Percentiles rank a stretch among this genome's conserved stretches.
phyloP scores from a whole-genome alignment of 306 rosid genomes.

The Trifolium pratense region DNA sequence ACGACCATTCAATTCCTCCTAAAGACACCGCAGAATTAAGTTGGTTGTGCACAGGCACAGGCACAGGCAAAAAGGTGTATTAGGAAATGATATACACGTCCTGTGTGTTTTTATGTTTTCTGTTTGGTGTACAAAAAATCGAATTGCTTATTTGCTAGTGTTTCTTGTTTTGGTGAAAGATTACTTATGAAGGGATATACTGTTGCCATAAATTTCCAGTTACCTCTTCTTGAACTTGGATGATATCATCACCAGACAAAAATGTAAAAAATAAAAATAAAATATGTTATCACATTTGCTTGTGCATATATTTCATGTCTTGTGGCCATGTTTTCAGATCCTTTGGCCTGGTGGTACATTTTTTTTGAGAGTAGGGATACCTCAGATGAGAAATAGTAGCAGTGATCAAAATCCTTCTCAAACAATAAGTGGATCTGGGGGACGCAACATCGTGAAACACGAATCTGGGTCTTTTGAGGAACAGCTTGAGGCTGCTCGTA shows the following conservation, averaged over 20 bases:
- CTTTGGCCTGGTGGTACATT: constrained; percentile 93
- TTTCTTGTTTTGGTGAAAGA: not conserved
- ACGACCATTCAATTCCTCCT: not conserved
- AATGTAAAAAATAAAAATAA: not conserved
- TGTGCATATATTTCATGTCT: constrained; percentile 33
- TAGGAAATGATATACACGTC: too few relatives aligned
- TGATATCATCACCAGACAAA: not conserved
- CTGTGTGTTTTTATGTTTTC: not conserved
- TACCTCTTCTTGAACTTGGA: constrained; percentile 11
- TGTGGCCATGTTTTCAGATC: constrained; percentile 59
- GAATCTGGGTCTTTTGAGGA: constrained; percentile 76
- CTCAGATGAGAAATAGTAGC: constrained; percentile 42
- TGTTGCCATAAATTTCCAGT: constrained; percentile 1
- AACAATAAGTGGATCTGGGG: constrained; percentile 50
- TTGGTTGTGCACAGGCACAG: too few relatives aligned
- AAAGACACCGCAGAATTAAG: not conserved
- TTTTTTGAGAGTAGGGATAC: constrained; percentile 55
- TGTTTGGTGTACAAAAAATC: constrained; percentile 20
- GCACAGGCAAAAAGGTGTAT: not conserved
- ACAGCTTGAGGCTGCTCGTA: constrained; percentile 96
- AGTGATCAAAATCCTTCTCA: constrained; percentile 48
- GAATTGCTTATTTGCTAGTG: too few relatives aligned
- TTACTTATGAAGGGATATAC: constrained; percentile 18
- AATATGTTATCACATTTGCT: constrained; percentile 14
- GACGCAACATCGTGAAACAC: constrained; percentile 51